phyloP scores from a whole-genome alignment of 805 yeast species.

The Ogataea henricii region DNA sequence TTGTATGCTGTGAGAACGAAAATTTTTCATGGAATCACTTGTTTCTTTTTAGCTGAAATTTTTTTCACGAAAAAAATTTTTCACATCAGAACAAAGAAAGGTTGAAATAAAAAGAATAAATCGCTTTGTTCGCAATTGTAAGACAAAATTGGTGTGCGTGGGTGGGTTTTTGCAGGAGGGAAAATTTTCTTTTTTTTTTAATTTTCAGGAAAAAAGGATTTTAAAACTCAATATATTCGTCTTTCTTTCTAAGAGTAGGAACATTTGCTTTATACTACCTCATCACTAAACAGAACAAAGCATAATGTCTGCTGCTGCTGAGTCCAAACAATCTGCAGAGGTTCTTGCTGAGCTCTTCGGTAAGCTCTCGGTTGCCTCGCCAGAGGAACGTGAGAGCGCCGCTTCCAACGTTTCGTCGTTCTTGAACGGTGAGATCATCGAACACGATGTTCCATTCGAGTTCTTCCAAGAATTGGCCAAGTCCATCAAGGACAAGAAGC shows the following conservation, averaged over 20 bases:
- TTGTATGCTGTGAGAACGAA: neutral
- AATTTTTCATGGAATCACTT: slow-evolving; percentile 7
- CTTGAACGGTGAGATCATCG: slow-evolving; percentile 95
- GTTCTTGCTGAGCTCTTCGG: slow-evolving; percentile 92
- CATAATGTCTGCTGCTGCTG: slow-evolving; percentile 44
- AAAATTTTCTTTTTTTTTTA: slow-evolving; percentile 14
- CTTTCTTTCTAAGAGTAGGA: slow-evolving; percentile 12
- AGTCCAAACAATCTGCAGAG: slow-evolving; percentile 65
- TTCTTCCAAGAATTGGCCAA: slow-evolving; percentile 78
- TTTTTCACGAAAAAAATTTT: slow-evolving; percentile 11
- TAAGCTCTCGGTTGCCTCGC: slow-evolving; percentile 85
- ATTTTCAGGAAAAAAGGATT: neutral
- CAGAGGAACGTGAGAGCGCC: slow-evolving; percentile 81
- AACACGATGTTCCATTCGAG: slow-evolving; percentile 94
- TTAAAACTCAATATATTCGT: slow-evolving; percentile 6
- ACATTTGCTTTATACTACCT: slow-evolving; percentile 3
- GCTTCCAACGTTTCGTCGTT: slow-evolving; percentile 89
- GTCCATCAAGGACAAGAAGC: slow-evolving; percentile 82
- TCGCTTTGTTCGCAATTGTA: slow-evolving; percentile 11
- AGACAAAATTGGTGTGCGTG: slow-evolving; percentile 12
- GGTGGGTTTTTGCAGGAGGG: slow-evolving; percentile 9
- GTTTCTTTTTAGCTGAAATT: slow-evolving; percentile 6
- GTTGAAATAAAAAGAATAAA: slow-evolving; percentile 2
- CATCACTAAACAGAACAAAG: slow-evolving; percentile 9
- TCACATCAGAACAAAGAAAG: slow-evolving; percentile 11